Base-by-base conservation (phyloP, 306 rosid species). In the Mimosa pudica region DNA sequence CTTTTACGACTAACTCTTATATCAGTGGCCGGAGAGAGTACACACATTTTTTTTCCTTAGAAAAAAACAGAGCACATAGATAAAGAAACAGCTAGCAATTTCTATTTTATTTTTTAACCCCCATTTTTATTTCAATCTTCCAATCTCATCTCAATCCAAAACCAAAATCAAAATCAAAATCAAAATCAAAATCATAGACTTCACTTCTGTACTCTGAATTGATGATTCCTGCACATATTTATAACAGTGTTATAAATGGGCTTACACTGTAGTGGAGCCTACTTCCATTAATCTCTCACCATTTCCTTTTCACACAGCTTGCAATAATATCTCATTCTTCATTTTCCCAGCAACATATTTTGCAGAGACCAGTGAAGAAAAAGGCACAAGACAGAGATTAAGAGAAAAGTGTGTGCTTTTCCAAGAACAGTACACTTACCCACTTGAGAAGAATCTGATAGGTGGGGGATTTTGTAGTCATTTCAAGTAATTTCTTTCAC, bases 231-330 rank as follows among this genome's bases (percentile, higher is more conserved):
- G 74, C 75, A 79, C 71, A 38, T 18, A 74, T 77, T 14, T 30
- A 77, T 79, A 58, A 80, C 83, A 67, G 85, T 86, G 76, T 80
- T 82, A 85, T 79, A 89, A 89, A 72, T 52, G 71, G 84, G 49
- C 72, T 83, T 91, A 93, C 92, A 85, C 85, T 70, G 85, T 24
- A 18, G 65, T 91, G 97, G 97, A 89, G 88, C 98, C 96, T 78
- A 90, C 94, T 76, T 89, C 93, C 88, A 42, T 86, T 78, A 70
- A 76, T 30, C 79, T 86, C 84, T 71, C 83, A 77, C 54, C 77
- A 8, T 76, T 70, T 79, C 66, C 70, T 44, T 9, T 88, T 81
- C 13, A 11, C 44, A 48, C 91, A 80, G 88, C 77, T 33, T 51
- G 4, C 49, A 55, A 65, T 65, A 38, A 38, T 48, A 47, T 70